Base-by-base conservation (phyloP, 148 eudicot genomes). In the Cornus florida region DNA sequence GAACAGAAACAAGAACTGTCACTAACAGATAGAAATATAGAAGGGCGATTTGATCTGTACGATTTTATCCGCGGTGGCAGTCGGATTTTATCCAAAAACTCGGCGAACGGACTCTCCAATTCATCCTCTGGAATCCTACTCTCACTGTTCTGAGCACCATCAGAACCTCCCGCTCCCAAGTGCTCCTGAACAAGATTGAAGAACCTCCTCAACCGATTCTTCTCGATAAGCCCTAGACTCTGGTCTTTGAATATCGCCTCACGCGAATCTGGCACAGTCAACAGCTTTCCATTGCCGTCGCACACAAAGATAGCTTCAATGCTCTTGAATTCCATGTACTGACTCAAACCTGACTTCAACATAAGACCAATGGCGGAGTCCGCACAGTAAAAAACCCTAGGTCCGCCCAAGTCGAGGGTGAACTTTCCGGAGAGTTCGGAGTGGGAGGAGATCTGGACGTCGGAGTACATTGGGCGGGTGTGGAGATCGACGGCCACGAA, bases 321-420 rank as follows among this genome's bases (percentile, higher is more conserved):
- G 46, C 84, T 76, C 74, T 92, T 95, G 71, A 95, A 95, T 80
- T 93, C 98, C 76, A 93, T 76, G 75, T 93, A 93, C 72, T 90
- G 82, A 76, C 86, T 89, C 3, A 90, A 88, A 0, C 89, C 91
- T 5, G 97, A 87, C 41, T 81, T 89, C 31, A 93, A 39, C 80
- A 95, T 70, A 79, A 95, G 78, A 73, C 91, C 87, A 19, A 92
- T 82, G 10, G 85, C 75, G 0, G 87, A 60, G 74, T 93, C 98
- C 38, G 94, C 88, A 75, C 91, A 93, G 79, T 93, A 90, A 56
- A 95, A 76, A 84, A 92, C 91, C 83, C 92, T 89, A 79, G 97
- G 98, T 24, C 97, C 97, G 0, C 89, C 83, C n/a, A 95, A 75
- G 74, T 95, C 97, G 2, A 91, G 56, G 80, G 20, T 71, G 76